Percentiles rank a stretch among this genome's conserved stretches.
phyloP scores from a whole-genome alignment of 208 protist genomes.

The Trypanosoma boissoni region DNA sequence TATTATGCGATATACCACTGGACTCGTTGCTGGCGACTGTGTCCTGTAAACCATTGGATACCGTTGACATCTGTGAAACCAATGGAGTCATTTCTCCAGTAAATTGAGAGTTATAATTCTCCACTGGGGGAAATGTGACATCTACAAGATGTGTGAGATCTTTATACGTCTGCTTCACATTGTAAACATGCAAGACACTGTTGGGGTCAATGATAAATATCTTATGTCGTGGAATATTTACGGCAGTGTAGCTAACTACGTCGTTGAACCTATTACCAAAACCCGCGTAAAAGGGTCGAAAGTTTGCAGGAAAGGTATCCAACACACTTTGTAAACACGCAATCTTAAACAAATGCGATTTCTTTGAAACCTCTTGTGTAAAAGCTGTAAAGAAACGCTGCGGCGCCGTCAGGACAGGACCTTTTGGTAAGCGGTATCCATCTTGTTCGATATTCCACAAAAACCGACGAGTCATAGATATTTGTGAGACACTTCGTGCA shows the following conservation, averaged over 20 bases:
- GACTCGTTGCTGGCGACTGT: too few species aligned
- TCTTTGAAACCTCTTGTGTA: slow-evolving; percentile 86
- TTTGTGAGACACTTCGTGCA: slow-evolving; percentile 86
- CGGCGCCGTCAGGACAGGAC: slow-evolving; percentile 88
- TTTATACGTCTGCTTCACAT: slow-evolving; percentile 72
- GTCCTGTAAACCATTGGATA: too few species aligned
- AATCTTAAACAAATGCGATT: slow-evolving; percentile 92
- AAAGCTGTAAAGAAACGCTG: slow-evolving; percentile 85
- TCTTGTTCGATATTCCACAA: slow-evolving; percentile 84
- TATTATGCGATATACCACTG: too few species aligned
- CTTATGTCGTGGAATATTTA: slow-evolving; percentile 67
- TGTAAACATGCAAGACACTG: slow-evolving; percentile 70
- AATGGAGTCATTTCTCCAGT: too few species aligned
- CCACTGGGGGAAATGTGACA: slow-evolving; percentile 73
- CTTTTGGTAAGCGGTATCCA: slow-evolving; percentile 64
- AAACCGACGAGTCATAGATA: slow-evolving; percentile 77
- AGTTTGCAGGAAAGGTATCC: slow-evolving; percentile 66
- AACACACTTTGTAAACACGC: slow-evolving; percentile 67
- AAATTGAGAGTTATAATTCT: too few species aligned
- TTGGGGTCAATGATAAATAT: slow-evolving; percentile 89
- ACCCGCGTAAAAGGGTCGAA: slow-evolving; percentile 85
- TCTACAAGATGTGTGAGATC: slow-evolving; percentile 80
- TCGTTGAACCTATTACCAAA: slow-evolving; percentile 92
- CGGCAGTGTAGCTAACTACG: slow-evolving; percentile 82
- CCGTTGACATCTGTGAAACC: too few species aligned